Percentiles rank a stretch among this genome's conserved stretches.
Conservation (phyloP, 2,329 filamentous ascomycete genomes). For the Celoporthe dispersa region DNA sequence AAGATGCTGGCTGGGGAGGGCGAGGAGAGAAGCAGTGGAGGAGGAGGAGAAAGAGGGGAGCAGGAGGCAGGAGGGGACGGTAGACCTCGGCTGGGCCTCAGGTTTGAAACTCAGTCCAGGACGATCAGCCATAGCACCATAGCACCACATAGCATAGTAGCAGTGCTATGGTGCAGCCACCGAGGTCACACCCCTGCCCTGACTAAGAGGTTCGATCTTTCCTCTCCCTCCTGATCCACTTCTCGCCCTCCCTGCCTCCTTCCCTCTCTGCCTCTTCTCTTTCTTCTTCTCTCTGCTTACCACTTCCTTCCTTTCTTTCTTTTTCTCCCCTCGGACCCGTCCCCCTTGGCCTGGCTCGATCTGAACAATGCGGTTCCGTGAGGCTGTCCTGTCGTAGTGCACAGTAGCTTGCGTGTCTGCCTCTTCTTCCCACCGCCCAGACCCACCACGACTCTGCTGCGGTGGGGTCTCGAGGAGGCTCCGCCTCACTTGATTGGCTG, state of each 20-base stretch:
- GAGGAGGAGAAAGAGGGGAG: background rate
- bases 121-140: slow-evolving; percentile 19
- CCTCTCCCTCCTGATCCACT: background rate
- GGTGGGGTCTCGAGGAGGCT: background rate
- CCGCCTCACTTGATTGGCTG: slow-evolving; percentile 6
- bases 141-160: background rate
- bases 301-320: too few relatives aligned
- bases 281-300: background rate
- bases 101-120: slow-evolving; percentile 27
- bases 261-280: background rate
- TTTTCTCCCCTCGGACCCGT: too few relatives aligned
- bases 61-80: background rate
- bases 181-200: background rate
- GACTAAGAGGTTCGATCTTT: background rate
- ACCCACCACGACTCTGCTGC: background rate
- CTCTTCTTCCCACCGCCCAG: background rate
- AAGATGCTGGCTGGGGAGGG: background rate
- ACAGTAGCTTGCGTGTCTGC: slow-evolving; percentile 5
- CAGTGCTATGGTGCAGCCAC: background rate
- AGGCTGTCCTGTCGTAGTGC: background rate
- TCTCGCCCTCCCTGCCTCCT: background rate
- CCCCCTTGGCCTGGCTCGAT: background rate
- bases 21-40: background rate
- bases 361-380: background rate
- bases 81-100: slow-evolving; percentile 7